phyloP scores from a whole-genome alignment of 192 early-diverging fungal genomes.

The Entrophospora sp. region DNA sequence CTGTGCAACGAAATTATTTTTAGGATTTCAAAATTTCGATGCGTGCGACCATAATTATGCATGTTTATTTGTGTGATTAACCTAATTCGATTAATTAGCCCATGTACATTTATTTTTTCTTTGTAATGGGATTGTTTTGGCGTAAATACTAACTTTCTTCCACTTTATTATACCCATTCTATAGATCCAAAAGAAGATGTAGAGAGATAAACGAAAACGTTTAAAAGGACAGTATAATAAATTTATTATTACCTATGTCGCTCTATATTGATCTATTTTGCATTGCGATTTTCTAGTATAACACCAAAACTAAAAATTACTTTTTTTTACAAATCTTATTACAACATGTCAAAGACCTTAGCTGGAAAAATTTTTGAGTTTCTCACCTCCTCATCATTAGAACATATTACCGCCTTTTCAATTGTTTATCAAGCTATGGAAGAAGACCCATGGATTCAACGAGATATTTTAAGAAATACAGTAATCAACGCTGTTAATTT shows the following conservation, averaged over 20 bases:
- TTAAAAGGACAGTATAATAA: neutral
- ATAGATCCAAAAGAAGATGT: no score
- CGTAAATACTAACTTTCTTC: no score
- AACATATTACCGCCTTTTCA: constrained; percentile 4
- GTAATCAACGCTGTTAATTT: neutral
- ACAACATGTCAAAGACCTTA: neutral
- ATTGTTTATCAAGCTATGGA: constrained; percentile 5
- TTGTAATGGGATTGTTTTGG: no score
- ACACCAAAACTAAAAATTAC: no score
- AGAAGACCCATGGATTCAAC: neutral
- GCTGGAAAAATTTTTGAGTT: neutral
- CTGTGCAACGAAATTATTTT: no score
- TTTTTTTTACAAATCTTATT: neutral
- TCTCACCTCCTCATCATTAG: neutral
- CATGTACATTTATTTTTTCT: no score
- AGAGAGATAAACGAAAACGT: neutral
- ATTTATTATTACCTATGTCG: neutral
- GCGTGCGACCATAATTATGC: no score
- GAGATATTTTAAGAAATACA: neutral
- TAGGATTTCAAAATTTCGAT: no score
- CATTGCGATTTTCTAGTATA: no score
- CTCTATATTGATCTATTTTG: neutral
- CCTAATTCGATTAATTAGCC: no score
- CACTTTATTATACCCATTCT: no score
- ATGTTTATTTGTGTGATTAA: no score